Conservation (phyloP, 2,329 filamentous ascomycete genomes). For the Drechslerella dactyloides region DNA sequence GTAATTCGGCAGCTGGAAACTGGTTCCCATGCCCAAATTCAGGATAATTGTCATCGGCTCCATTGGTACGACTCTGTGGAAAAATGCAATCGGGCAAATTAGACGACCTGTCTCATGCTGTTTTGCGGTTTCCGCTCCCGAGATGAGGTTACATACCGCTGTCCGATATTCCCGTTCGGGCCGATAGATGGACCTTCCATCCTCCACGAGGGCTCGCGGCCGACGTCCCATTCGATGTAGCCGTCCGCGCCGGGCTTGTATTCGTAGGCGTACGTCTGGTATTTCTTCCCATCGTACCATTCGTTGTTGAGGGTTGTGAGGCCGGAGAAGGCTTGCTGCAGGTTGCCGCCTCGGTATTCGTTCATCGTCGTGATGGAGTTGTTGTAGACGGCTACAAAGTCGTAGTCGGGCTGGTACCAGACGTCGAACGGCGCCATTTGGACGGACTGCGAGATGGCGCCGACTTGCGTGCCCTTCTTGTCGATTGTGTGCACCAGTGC, state of each 20-base stretch:
- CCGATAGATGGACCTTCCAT: constrained; percentile 63
- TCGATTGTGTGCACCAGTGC: constrained; percentile 62
- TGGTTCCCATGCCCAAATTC: constrained; percentile 63
- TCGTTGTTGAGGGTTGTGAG: constrained; percentile 64
- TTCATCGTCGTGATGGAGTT: constrained; percentile 63
- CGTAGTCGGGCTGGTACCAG: constrained; percentile 72
- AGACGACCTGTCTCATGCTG: background rate
- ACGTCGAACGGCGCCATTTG: constrained; percentile 58
- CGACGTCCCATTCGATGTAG: constrained; percentile 64
- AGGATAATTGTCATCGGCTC: constrained; percentile 65
- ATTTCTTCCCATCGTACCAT: constrained; percentile 65
- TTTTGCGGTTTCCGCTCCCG: background rate
- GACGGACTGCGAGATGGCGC: constrained; percentile 57
- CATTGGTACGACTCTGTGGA: constrained; percentile 60
- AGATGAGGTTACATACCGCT: constrained; percentile 52
- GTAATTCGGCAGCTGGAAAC: constrained; percentile 63
- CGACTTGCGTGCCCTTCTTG: constrained; percentile 54
- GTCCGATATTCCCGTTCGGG: constrained; percentile 64
- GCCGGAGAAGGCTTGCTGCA: constrained; percentile 65
- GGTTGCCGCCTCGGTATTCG: constrained; percentile 64
- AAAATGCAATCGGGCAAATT: background rate
- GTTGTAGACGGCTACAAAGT: constrained; percentile 64
- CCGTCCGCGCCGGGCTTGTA: constrained; percentile 63
- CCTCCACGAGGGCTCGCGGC: constrained; percentile 62
- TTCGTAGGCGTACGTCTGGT: constrained; percentile 66